Conservation (phyloP, 2,329 filamentous ascomycete genomes). For the Paraphaeosphaeria minitans region DNA sequence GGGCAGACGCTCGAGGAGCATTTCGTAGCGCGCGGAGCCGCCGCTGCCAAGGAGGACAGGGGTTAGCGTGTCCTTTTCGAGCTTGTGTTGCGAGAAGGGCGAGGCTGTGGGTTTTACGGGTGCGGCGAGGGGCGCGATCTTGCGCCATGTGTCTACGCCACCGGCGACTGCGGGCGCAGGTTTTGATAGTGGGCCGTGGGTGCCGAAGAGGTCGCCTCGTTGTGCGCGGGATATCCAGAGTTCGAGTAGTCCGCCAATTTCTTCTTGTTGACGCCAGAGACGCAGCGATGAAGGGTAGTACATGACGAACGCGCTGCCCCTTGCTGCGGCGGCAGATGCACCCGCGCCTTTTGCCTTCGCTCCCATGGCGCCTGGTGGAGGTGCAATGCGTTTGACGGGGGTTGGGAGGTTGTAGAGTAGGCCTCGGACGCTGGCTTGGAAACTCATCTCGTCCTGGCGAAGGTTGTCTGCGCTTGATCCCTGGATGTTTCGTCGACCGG, state of each 20-base stretch:
- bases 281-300: constrained; percentile 87
- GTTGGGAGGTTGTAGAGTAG: constrained; percentile 82
- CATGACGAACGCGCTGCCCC: constrained; percentile 78
- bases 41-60: constrained; percentile 62
- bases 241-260: constrained; percentile 75
- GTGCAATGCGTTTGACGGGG: constrained; percentile 72
- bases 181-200: constrained; percentile 28
- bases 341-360: constrained; percentile 38
- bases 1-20: constrained; percentile 84
- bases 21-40: constrained; percentile 68
- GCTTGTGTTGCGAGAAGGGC: background rate
- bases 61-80: constrained; percentile 22
- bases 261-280: constrained; percentile 82
- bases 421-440: constrained; percentile 87
- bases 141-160: constrained; percentile 49
- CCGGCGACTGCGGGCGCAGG: constrained; percentile 31
- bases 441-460: constrained; percentile 91
- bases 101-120: constrained; percentile 12
- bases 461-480: constrained; percentile 69
- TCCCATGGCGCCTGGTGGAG: constrained; percentile 44
- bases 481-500: constrained; percentile 54
- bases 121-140: constrained; percentile 24
- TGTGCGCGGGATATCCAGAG: constrained; percentile 67
- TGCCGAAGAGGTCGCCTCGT: constrained; percentile 42
- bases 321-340: constrained; percentile 22